Percentiles rank a stretch among this genome's conserved stretches.
Evolutionary conservation across 1,139 yeast species (phyloP).

Genomic region (Geotrichum reessii): DNA sequence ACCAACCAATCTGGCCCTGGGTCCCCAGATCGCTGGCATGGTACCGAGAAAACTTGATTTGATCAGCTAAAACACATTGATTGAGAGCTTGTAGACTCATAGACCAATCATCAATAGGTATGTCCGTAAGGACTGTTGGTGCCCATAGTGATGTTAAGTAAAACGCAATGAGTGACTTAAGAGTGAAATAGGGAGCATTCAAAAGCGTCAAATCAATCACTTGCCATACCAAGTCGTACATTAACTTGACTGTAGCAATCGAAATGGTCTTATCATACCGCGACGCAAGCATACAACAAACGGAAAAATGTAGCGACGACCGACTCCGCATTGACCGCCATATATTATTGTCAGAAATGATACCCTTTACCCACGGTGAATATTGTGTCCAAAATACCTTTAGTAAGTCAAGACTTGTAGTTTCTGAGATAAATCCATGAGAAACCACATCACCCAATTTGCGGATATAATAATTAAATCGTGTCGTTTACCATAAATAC

Average conservation of each 20-base stretch:
- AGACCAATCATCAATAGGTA: conserved; percentile 16
- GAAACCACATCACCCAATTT: conserved; percentile 15
- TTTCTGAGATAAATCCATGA: conserved; percentile 13
- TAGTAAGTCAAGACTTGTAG: conserved; percentile 8
- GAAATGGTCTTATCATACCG: conserved; percentile 14
- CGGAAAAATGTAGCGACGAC: conserved; percentile 14
- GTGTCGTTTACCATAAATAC: conserved; percentile 11
- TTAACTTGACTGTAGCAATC: conserved; percentile 8
- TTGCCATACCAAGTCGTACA: conserved; percentile 15
- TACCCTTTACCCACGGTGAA: conserved; percentile 15
- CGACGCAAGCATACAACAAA: conserved; percentile 14
- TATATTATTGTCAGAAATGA: conserved; percentile 8
- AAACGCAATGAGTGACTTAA: conserved; percentile 15
- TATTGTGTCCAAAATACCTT: conserved; percentile 17
- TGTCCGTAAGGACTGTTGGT: conserved; percentile 14
- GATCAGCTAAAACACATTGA: conserved; percentile 16
- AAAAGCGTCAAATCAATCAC: conserved; percentile 15
- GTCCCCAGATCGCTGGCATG: conserved; percentile 10
- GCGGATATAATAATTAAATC: conserved; percentile 12
- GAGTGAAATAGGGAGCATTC: conserved; percentile 15
- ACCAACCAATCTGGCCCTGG: conserved; percentile 14
- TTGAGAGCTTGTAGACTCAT: conserved; percentile 15
- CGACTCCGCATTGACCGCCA: conserved; percentile 11
- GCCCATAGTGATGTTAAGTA: conserved; percentile 15
- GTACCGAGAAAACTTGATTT: conserved; percentile 14